Evolutionary conservation across 306 rosid genomes (phyloP), one percentile per base, ranked within the genome.

Genomic region (Citrullus amarus): DNA sequence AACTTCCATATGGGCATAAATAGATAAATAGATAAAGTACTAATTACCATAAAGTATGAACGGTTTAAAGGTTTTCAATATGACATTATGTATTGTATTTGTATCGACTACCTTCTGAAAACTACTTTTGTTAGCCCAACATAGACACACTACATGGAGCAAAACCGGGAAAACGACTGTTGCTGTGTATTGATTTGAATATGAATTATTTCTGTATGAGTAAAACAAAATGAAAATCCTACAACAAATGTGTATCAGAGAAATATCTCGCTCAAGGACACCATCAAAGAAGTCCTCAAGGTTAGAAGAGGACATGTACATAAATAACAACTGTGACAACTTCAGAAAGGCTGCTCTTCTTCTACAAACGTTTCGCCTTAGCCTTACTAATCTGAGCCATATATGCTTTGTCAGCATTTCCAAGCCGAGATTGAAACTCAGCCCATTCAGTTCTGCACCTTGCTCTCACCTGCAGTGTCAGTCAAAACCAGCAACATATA

Each of bases 371-470:
- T 83, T 86, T 86, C 78, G 39, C 80, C 78, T 84, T 72, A 34
- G 38, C 80, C 79, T 84, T 76, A 44, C 86, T 83, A 67, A 25
- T 69, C 22, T 50, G 80, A 79, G 86, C 80, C 36, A 84, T 84
- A 84, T 85, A 92, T 22, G 75, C 76, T 80, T 83, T 87, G 81
- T 95, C 99, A 4, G 99, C 92, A 41, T 84, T 50, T 9, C 84
- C 84, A 67, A 95, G 87, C 78, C 99, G 98, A 78, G 87, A 44
- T 79, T 88, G 97, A 86, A 96, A 96, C 86, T 87, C 86, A 9
- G 93, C 90, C 99, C 99, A 96, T 87, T 96, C 99, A 38, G 69
- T 89, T 90, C 83, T 85, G 87, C 99, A 96, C 79, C 99, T 88
- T 55, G 80, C 80, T 92, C 90, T 88, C 10, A 96, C 99, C 99